phyloP scores from a whole-genome alignment of 139 green algal genomes.

The Edaphochlamys debaryana region DNA sequence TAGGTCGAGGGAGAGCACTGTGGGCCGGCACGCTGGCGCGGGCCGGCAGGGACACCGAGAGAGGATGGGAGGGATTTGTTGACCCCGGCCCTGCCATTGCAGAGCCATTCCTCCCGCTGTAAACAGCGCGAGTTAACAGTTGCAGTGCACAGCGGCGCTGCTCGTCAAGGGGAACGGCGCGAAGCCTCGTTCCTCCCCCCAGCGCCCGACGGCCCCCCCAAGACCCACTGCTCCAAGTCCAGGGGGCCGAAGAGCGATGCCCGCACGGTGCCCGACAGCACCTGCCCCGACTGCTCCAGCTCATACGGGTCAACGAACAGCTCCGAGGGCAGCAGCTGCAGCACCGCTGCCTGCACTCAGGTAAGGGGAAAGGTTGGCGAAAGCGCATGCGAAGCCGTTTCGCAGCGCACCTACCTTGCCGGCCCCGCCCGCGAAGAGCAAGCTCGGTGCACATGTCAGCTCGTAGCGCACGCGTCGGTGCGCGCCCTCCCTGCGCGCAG shows the following conservation, averaged over 20 bases:
- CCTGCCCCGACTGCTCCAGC: neutral
- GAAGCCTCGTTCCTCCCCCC: too few relatives aligned
- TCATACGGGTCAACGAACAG: slow-evolving; percentile 39
- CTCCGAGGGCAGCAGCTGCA: slow-evolving; percentile 2
- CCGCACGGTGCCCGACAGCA: neutral
- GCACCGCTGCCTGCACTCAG: slow-evolving; percentile 27
- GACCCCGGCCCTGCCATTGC: too few relatives aligned
- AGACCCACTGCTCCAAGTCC: slow-evolving; percentile 14
- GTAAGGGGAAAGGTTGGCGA: too few relatives aligned
- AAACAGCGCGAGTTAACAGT: too few relatives aligned
- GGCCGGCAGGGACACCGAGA: neutral
- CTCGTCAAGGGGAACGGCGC: too few relatives aligned
- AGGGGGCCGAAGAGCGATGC: neutral
- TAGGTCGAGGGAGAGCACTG: neutral
- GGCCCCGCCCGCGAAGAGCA: too few relatives aligned
- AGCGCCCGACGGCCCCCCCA: too few relatives aligned
- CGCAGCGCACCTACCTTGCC: too few relatives aligned
- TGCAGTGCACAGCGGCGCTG: too few relatives aligned
- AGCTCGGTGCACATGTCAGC: neutral
- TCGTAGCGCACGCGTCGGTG: neutral
- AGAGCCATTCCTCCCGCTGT: too few relatives aligned
- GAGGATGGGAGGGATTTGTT: too few relatives aligned
- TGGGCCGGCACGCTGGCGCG: neutral
- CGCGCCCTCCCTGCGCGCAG: slow-evolving; percentile 4
- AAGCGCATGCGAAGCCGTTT: too few relatives aligned